phyloP scores from a whole-genome alignment of 768 basidiomycete species.

The Termitomyces sp. region DNA sequence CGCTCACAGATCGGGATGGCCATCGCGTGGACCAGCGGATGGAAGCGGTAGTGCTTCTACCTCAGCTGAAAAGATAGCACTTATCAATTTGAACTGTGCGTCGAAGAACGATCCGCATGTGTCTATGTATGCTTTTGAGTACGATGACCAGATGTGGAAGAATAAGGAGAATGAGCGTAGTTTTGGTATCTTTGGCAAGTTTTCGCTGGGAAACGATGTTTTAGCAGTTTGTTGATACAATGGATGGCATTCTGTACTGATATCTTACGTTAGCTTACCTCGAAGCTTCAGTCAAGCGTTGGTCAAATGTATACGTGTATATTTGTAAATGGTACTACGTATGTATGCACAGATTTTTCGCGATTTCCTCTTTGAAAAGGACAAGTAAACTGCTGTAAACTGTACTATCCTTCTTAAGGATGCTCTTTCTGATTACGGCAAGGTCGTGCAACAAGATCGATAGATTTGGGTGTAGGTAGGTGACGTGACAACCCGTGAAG shows the following conservation, averaged over 20 bases:
- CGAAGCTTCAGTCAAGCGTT: background rate
- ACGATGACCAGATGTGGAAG: conserved; percentile 15
- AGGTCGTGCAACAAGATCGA: too few relatives aligned
- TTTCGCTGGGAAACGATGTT: conserved; percentile 6
- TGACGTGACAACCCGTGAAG: too few relatives aligned
- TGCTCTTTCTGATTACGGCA: too few relatives aligned
- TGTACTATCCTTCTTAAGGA: too few relatives aligned
- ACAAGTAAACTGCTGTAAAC: too few relatives aligned
- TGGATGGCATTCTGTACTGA: background rate
- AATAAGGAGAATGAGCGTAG: conserved; percentile 13
- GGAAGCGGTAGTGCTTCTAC: conserved; percentile 2
- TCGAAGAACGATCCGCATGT: conserved; percentile 6
- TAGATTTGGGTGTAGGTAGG: too few relatives aligned
- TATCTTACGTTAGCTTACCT: background rate
- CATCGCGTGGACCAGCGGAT: conserved; percentile 9
- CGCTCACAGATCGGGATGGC: conserved; percentile 12
- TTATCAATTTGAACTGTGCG: conserved; percentile 12
- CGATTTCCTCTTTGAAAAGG: background rate
- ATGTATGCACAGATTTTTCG: background rate
- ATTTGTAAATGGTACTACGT: background rate
- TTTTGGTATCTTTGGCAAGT: conserved; percentile 14
- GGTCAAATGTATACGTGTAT: background rate
- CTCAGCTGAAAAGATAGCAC: conserved; percentile 4
- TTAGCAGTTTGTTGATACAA: conserved; percentile 5
- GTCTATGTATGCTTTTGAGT: conserved; percentile 13